Base-by-base conservation (phyloP, 805 yeast species). In the Wickerhamia fluorescens region DNA sequence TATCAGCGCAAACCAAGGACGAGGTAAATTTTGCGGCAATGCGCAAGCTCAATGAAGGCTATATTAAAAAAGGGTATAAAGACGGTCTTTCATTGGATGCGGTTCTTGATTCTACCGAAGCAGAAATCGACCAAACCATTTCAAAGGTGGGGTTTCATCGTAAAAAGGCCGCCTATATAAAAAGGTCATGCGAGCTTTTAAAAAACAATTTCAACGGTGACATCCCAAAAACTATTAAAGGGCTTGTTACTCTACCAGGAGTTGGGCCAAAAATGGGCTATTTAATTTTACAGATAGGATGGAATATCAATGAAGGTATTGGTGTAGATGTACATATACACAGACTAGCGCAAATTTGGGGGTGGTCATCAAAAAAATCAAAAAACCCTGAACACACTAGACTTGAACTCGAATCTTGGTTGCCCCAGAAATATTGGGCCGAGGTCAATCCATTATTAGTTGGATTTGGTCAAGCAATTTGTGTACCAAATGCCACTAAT, bases 261-360 rank as follows among this genome's bases (percentile, higher is more conserved):
- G 94, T 88, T 3, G 97, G 97, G 0, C 95, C 95, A 6, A 88
- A 88, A 51, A 88, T 88, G 97, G 95, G 94, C 0, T 81, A 72
- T 49, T 56, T 88, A 22, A 66, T 88, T 2, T 58, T 86, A 34
- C 95, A 86, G 44, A 71, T 74, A 23, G 95, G 92, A 0, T 87
- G 96, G 96, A 60, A 66, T 23, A 60, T 78, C 34, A 76, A 68
- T 30, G 59, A 64, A 9, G 96, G 96, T 0, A 84, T 88, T n/a
- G 96, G 96, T 6, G 96, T 88, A 7, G 97, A 88, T 49, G 88
- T 85, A 3, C 97, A 88, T 52, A 75, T 88, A 30, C 88, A 83
- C 42, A 61, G 97, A 30, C 58, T 87, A 35, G 75, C 87, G 0
- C 75, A 73, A 33, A 69, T 80, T 75, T 86, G 87, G 81, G 66